Evolutionary conservation across 495 filamentous ascomycete species (phyloP).

Genomic region (Podospora bellae-mahoneyi): DNA sequence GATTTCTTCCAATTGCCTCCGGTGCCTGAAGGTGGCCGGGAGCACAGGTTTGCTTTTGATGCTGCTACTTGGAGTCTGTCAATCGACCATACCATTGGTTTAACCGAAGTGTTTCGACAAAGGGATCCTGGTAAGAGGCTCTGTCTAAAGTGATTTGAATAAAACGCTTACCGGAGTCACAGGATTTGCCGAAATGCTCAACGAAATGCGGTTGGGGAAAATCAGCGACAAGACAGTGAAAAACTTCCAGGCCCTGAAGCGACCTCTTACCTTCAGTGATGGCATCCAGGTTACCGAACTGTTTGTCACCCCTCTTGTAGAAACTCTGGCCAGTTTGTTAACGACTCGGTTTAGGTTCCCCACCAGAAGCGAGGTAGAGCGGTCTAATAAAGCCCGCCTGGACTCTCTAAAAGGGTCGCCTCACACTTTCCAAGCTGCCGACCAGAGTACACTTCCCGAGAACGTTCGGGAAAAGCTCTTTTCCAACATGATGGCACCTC

Average conservation of each 20-base stretch:
- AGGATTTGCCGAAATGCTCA: slow-evolving; percentile 91
- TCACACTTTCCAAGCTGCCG: slow-evolving; percentile 61
- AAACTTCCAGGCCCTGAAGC: slow-evolving; percentile 66
- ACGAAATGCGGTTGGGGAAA: slow-evolving; percentile 90
- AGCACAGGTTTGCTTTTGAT: slow-evolving; percentile 86
- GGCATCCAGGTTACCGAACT: slow-evolving; percentile 86
- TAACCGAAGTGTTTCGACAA: slow-evolving; percentile 95
- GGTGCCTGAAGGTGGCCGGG: slow-evolving; percentile 65
- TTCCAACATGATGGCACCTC: slow-evolving; percentile 88
- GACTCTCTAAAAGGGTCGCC: slow-evolving; percentile 65
- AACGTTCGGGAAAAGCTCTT: slow-evolving; percentile 71
- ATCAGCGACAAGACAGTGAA: slow-evolving; percentile 65
- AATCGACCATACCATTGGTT: slow-evolving; percentile 90
- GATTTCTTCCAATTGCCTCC: slow-evolving; percentile 98
- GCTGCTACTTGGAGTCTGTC: slow-evolving; percentile 86
- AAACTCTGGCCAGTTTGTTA: not conserved
- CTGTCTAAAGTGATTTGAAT: not conserved
- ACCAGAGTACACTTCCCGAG: slow-evolving; percentile 62
- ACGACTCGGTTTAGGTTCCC: slow-evolving; percentile 60
- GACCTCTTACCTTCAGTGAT: slow-evolving; percentile 69
- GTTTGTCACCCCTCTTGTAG: slow-evolving; percentile 40
- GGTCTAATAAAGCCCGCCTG: slow-evolving; percentile 75
- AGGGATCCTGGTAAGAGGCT: slow-evolving; percentile 68
- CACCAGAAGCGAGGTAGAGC: slow-evolving; percentile 84
- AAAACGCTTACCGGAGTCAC: slow-evolving; percentile 18